Percentiles rank a stretch among this genome's conserved stretches.
Evolutionary conservation across 345 rosid species (phyloP).

Genomic region (Eucalyptus erythrocorys): DNA sequence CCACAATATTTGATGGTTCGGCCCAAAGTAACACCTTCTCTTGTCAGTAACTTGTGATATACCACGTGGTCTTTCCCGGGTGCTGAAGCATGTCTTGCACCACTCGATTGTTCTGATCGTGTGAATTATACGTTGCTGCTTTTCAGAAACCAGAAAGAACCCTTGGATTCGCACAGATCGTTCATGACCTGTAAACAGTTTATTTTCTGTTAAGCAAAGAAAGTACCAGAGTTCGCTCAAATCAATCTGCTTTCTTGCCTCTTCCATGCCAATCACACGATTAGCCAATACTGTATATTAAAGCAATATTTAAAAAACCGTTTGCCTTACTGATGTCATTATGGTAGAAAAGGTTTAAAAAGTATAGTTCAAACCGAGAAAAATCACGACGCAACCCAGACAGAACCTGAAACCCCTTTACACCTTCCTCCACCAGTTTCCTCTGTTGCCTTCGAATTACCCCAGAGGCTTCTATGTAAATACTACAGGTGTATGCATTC

Average conservation of each 20-base stretch:
- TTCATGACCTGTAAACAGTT: slow-evolving; percentile 32
- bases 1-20: neutral
- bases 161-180: slow-evolving; percentile 50
- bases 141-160: slow-evolving; percentile 47
- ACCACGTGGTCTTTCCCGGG: neutral
- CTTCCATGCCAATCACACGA: neutral
- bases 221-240: neutral
- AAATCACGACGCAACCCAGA: neutral
- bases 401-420: neutral
- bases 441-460: neutral
- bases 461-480: neutral
- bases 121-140: slow-evolving; percentile 17
- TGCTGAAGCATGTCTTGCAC: neutral
- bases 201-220: neutral
- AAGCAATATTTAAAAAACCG: neutral
- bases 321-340: neutral
- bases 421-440: neutral
- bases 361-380: neutral
- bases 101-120: neutral
- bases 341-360: neutral
- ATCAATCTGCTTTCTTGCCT: neutral
- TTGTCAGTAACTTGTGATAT: neutral
- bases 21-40: neutral
- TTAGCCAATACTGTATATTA: neutral
- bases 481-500: neutral